Evolutionary conservation across 2,329 filamentous ascomycete species (phyloP), one percentile per base, ranked within the genome.

Genomic region (Microdochium nivale): DNA sequence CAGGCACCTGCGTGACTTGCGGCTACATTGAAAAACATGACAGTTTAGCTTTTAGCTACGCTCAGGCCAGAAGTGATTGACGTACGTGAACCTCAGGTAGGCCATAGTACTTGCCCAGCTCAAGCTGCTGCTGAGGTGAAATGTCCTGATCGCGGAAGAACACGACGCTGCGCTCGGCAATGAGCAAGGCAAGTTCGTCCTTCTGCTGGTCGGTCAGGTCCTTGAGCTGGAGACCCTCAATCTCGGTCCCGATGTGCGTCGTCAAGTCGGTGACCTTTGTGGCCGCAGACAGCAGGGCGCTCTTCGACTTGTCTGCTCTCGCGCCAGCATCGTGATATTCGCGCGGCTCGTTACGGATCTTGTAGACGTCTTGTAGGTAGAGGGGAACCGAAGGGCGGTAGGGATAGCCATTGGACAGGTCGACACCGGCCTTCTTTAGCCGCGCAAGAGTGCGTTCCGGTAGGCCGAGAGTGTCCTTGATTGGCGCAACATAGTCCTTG

Each of bases 1-100:
- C 86, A 0, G 86, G 86, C 0, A 88, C 84, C 46, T 87, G 81
- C 0, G 86, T 79, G 0, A 80, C 82, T 78, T 88, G 85, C 0
- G 86, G 85, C 80, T 87, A 43, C 3, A 4, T 2, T 3, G 3
- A 14, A 3, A 51, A 5, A 23, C 0, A 16, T 11, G 1, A 3
- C 24, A 27, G 24, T 27, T 46, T 21, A 46, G 25, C 14, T 5
- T 9, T 21, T 30, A 32, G 32, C 7, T 13, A 8, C 24, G 24
- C 23, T 32, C 10, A 16, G 37, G 46, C 3, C n/a, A 21, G 2
- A 16, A 4, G 1, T 13, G 21, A 43, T 47, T 21, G n/a, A 65
- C 77, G 61, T 67, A 85, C 83, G 60, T 88, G 86, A 13, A 88
- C 67, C 58, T 88, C 85, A 25, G 87, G 69, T 56, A 86, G 79